Conservation (phyloP, 1,284 basidiomycete species). For the Ustilago xerochloae region DNA sequence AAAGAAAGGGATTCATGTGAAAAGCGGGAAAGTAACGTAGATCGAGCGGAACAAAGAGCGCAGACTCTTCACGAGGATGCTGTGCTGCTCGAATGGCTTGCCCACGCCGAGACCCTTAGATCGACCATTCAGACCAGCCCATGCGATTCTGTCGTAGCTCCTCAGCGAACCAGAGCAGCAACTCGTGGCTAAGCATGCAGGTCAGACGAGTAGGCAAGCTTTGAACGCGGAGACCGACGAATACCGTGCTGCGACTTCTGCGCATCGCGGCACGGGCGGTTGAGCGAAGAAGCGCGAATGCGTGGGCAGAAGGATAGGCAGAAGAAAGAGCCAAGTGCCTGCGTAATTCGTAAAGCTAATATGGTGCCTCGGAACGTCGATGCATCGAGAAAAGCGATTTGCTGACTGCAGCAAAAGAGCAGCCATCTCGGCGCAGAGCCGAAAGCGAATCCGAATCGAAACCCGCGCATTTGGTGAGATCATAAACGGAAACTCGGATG, state of each 20-base stretch:
- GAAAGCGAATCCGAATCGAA: not conserved
- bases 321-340: not conserved
- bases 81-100: not conserved
- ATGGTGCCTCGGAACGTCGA: conserved; percentile 1
- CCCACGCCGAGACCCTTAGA: no score
- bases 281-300: not conserved
- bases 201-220: no score
- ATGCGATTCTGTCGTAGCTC: no score
- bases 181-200: no score
- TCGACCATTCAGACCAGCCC: no score
- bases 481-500: no score
- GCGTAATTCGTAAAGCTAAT: not conserved
- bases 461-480: not conserved
- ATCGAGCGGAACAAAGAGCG: not conserved
- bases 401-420: not conserved
- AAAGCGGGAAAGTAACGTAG: not conserved
- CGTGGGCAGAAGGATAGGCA: not conserved
- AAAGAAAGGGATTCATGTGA: not conserved
- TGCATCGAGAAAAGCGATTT: conserved; percentile 1
- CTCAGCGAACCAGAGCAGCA: no score
- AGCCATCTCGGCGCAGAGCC: conserved; percentile 11
- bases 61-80: no score
- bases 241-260: not conserved
- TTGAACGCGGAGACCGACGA: not conserved
- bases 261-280: not conserved